These are phyloP conservation scores for Botrytis porri DNA, from an alignment of 2,329 filamentous ascomycete genomes.

Conservation along the genomic window DNA sequence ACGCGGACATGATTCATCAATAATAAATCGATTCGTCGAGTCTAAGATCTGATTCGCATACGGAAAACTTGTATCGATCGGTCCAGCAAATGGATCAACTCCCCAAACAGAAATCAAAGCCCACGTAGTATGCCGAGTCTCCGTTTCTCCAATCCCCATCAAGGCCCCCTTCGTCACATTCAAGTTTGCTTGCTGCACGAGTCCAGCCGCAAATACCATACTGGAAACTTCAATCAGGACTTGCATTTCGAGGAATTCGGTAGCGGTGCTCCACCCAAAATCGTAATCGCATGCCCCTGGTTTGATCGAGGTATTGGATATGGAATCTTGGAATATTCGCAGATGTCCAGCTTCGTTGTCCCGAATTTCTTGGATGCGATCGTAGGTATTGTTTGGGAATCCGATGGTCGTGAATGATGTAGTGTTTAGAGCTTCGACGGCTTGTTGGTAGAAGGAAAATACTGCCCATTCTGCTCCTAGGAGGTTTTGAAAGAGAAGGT, in stretches of 20 bases:
- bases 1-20: slow-evolving; percentile 39
- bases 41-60: slow-evolving; percentile 45
- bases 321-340: slow-evolving; percentile 45
- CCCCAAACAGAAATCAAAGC: slow-evolving; percentile 44
- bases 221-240: slow-evolving; percentile 41
- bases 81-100: slow-evolving; percentile 42
- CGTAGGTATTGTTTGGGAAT: slow-evolving; percentile 43
- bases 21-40: slow-evolving; percentile 38
- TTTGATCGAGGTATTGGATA: slow-evolving; percentile 43
- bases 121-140: slow-evolving; percentile 44
- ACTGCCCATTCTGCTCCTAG: slow-evolving; percentile 46
- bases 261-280: slow-evolving; percentile 32
- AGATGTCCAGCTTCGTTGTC: slow-evolving; percentile 48
- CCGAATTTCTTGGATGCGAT: slow-evolving; percentile 42
- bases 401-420: slow-evolving; percentile 39
- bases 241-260: slow-evolving; percentile 36
- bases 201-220: slow-evolving; percentile 43
- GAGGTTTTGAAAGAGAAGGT: slow-evolving; percentile 46
- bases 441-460: slow-evolving; percentile 45
- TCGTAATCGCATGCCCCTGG: slow-evolving; percentile 41
- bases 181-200: slow-evolving; percentile 39
- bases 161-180: slow-evolving; percentile 41
- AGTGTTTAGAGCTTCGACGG: slow-evolving; percentile 42
- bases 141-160: slow-evolving; percentile 41
- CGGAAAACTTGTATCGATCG: slow-evolving; percentile 43